Conservation (phyloP, 768 basidiomycete species). For the Cyclocybe aegerita region DNA sequence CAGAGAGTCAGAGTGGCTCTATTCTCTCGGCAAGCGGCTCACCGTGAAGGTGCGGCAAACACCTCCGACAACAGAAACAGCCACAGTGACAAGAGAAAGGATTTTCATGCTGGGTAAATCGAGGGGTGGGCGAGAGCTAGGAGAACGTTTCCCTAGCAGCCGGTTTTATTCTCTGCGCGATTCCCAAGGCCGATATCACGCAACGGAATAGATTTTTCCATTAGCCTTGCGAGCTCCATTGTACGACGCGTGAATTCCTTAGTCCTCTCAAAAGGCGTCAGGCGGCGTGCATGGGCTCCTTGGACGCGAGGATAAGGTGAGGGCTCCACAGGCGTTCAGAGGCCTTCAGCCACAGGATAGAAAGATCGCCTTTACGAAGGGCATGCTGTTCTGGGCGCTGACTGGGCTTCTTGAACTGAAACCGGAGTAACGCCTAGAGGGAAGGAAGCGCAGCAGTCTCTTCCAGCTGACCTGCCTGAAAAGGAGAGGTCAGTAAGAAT, state of each 20-base stretch:
- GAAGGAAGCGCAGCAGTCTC: no score
- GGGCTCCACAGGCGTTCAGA: no score
- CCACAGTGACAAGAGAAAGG: slow-evolving; percentile 16
- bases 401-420: not conserved
- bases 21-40: slow-evolving; percentile 2
- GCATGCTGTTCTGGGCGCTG: no score
- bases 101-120: slow-evolving; percentile 26
- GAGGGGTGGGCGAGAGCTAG: not conserved
- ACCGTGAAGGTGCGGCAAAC: slow-evolving; percentile 60
- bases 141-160: not conserved
- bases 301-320: no score
- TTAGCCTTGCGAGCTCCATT: not conserved
- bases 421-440: no score
- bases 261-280: no score
- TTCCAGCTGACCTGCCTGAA: no score
- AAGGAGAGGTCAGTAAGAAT: no score
- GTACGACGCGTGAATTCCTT: not conserved
- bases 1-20: not conserved
- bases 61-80: slow-evolving; percentile 28
- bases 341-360: no score
- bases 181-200: no score
- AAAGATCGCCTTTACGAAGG: no score
- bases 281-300: no score
- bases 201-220: not conserved
- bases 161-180: not conserved